phyloP scores from a whole-genome alignment of 805 yeast genomes.

The Metschnikowia vanudenii region DNA sequence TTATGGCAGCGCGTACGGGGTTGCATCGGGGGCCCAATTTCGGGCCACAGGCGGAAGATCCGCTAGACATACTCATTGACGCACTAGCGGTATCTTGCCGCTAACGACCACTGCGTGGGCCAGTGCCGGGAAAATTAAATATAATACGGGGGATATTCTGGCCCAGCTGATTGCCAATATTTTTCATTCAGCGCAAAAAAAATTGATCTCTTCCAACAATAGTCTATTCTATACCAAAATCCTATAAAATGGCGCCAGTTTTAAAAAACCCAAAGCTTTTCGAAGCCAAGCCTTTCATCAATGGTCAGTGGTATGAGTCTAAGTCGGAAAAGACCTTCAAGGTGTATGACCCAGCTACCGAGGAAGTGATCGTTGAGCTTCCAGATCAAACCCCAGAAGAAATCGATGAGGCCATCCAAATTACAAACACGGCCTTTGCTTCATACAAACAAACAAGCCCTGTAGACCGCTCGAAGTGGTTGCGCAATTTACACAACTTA shows the following conservation, averaged over 20 bases:
- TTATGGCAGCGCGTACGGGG: no score
- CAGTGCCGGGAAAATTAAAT: no score
- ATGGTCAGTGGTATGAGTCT: slow-evolving; percentile 40
- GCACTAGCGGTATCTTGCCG: no score
- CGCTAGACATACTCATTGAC: no score
- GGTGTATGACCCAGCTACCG: slow-evolving; percentile 43
- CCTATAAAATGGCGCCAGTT: slow-evolving; percentile 15
- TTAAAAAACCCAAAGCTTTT: slow-evolving; percentile 37
- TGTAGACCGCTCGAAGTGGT: slow-evolving; percentile 49
- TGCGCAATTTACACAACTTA: slow-evolving; percentile 48
- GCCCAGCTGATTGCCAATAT: no score
- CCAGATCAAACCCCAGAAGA: slow-evolving; percentile 48
- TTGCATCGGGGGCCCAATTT: no score
- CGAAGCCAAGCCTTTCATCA: slow-evolving; percentile 34
- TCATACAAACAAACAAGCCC: slow-evolving; percentile 47
- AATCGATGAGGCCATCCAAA: slow-evolving; percentile 45
- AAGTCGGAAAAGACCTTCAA: slow-evolving; percentile 37
- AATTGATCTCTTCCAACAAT: no score
- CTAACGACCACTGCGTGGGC: no score
- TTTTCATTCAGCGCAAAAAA: no score
- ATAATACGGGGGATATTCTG: no score
- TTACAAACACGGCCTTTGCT: slow-evolving; percentile 46
- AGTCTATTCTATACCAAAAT: neutral
- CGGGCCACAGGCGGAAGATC: no score
- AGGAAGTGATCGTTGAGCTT: slow-evolving; percentile 33